These are phyloP conservation scores for Ilex aquifolium DNA, from an alignment of 257 asterid genomes.

Conservation along the genomic window DNA sequence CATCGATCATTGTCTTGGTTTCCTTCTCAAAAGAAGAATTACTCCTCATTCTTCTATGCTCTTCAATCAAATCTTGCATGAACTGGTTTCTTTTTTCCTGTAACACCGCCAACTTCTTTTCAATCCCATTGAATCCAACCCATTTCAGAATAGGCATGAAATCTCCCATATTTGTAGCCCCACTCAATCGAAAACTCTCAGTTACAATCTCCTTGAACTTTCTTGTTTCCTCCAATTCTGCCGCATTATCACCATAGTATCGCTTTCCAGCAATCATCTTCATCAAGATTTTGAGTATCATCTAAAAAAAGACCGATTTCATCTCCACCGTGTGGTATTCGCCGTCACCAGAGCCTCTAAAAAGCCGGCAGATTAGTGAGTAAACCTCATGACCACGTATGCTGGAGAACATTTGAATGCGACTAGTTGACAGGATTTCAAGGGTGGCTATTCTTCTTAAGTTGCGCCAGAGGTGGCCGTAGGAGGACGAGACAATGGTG, in stretches of 20 bases:
- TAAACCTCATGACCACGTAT: neutral
- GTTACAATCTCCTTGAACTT: slow-evolving; percentile 21
- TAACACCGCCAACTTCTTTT: slow-evolving; percentile 23
- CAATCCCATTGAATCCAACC: slow-evolving; percentile 41
- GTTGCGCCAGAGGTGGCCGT: neutral
- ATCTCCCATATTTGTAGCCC: slow-evolving; percentile 38
- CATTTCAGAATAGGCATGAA: slow-evolving; percentile 60
- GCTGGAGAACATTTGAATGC: neutral
- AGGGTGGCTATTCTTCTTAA: neutral
- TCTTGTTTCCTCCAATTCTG: neutral
- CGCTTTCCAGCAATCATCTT: slow-evolving; percentile 12
- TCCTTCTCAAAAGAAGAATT: neutral
- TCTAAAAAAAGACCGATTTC: neutral
- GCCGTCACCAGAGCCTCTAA: neutral
- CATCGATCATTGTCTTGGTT: slow-evolving; percentile 38
- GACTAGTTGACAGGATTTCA: neutral
- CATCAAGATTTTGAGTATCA: slow-evolving; percentile 5
- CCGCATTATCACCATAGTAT: neutral
- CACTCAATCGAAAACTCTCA: slow-evolving; percentile 31
- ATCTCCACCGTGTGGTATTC: neutral
- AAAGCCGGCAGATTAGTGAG: neutral
- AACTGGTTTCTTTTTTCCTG: slow-evolving; percentile 41
- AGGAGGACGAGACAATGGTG: neutral
- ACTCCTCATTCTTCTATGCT: slow-evolving; percentile 20
- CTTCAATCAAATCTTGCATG: slow-evolving; percentile 46